These are phyloP conservation scores for Sarocladiaceae sp. DNA, from an alignment of 2,329 filamentous ascomycete genomes.

Conservation along the genomic window DNA sequence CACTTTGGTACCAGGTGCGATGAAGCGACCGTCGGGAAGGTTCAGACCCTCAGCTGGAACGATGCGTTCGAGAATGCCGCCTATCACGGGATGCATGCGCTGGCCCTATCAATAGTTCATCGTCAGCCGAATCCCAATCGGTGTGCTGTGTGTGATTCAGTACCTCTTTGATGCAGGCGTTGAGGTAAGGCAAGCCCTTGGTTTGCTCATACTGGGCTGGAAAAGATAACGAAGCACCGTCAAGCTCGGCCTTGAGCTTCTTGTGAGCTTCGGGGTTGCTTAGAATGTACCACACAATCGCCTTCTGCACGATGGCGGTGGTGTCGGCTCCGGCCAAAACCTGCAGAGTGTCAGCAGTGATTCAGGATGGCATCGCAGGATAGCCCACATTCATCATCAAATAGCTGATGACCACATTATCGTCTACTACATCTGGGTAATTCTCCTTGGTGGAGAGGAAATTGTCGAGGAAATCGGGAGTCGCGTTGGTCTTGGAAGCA, in stretches of 20 bases:
- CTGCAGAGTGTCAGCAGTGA: not conserved
- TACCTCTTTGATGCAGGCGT: slow-evolving; percentile 43
- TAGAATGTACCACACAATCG: slow-evolving; percentile 30
- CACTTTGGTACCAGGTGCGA: slow-evolving; percentile 30
- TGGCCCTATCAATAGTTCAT: slow-evolving; percentile 29
- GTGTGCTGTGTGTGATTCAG: not conserved
- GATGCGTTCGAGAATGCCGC: slow-evolving; percentile 41
- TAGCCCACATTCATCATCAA: slow-evolving; percentile 11
- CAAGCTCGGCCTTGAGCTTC: slow-evolving; percentile 31
- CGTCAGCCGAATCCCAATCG: too few relatives aligned
- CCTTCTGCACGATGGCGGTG: slow-evolving; percentile 26
- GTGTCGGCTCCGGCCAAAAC: slow-evolving; percentile 30
- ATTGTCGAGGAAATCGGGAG: slow-evolving; percentile 25
- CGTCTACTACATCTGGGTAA: slow-evolving; percentile 28
- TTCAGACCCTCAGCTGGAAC: slow-evolving; percentile 35
- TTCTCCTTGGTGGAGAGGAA: slow-evolving; percentile 28
- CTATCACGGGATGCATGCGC: slow-evolving; percentile 42
- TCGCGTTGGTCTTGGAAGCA: not conserved
- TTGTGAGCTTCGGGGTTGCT: slow-evolving; percentile 21
- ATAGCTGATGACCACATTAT: slow-evolving; percentile 15
- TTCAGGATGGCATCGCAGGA: not conserved
- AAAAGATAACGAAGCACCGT: slow-evolving; percentile 20
- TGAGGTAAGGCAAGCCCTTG: slow-evolving; percentile 34
- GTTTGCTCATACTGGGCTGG: slow-evolving; percentile 17
- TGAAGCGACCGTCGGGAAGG: slow-evolving; percentile 26